Conservation (phyloP, 1,284 basidiomycete genomes). For the Ceratobasidium sp. region DNA sequence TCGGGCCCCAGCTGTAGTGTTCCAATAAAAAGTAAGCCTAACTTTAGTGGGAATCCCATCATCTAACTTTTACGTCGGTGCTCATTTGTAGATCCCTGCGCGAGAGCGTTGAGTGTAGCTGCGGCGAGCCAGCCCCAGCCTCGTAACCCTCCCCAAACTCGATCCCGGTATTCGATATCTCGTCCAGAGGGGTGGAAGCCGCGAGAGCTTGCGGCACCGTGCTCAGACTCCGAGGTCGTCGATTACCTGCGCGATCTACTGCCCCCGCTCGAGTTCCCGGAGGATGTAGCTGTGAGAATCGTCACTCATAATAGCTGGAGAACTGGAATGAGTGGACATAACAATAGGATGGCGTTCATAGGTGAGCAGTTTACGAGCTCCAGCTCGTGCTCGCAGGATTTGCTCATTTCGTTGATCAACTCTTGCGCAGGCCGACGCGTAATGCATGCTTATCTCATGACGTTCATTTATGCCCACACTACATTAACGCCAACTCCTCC, state of each 20-base stretch:
- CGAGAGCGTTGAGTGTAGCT: background rate
- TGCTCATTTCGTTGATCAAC: background rate
- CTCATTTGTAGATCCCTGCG: background rate
- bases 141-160: slow-evolving; percentile 14
- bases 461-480: slow-evolving; percentile 71
- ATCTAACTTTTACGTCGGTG: slow-evolving; percentile 10
- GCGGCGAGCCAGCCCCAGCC: background rate
- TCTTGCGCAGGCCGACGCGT: slow-evolving; percentile 73
- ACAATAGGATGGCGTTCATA: slow-evolving; percentile 75
- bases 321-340: slow-evolving; percentile 68
- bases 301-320: slow-evolving; percentile 79
- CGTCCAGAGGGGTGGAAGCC: background rate
- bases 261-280: slow-evolving; percentile 74
- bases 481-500: slow-evolving; percentile 50
- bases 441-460: slow-evolving; percentile 75
- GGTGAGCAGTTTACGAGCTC: slow-evolving; percentile 60
- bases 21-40: background rate
- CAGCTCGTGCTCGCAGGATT: background rate
- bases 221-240: slow-evolving; percentile 52
- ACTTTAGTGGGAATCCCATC: background rate
- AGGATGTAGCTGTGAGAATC: slow-evolving; percentile 75
- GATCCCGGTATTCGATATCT: slow-evolving; percentile 3
- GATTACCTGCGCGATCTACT: slow-evolving; percentile 74
- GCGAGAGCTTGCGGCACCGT: slow-evolving; percentile 38
- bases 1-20: background rate